Conservation (phyloP, 106 monocot species). For the Phalaenopsis equestris region DNA sequence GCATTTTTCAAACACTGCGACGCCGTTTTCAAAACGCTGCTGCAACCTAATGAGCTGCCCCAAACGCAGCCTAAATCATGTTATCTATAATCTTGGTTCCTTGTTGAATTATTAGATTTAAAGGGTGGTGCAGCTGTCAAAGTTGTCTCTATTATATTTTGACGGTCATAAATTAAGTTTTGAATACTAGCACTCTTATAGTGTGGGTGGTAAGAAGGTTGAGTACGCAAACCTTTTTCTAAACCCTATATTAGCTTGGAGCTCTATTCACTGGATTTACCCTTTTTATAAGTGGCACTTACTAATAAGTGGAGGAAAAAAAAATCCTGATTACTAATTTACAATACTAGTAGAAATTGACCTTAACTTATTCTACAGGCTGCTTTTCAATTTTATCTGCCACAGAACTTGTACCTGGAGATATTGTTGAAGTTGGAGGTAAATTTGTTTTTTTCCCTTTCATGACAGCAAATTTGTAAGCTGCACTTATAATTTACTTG, state of each 20-base stretch:
- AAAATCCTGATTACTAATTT: background rate
- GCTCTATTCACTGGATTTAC: background rate
- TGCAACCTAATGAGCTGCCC: no score
- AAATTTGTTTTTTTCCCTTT: slow-evolving; percentile 3
- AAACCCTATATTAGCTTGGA: background rate
- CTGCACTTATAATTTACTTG: background rate
- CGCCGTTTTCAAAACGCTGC: no score
- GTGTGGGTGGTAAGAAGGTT: no score
- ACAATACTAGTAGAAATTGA: background rate
- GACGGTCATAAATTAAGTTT: background rate
- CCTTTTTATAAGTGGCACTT: background rate
- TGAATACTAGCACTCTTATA: no score
- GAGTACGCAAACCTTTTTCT: background rate
- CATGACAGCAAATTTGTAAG: background rate
- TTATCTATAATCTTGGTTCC: background rate
- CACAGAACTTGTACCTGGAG: slow-evolving; percentile 93
- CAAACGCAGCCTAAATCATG: background rate
- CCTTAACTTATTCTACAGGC: slow-evolving; percentile 37
- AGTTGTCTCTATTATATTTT: background rate
- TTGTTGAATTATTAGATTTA: background rate
- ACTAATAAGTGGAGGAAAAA: background rate
- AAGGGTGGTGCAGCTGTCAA: background rate
- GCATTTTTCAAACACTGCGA: no score
- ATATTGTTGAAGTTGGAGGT: slow-evolving; percentile 99
- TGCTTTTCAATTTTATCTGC: slow-evolving; percentile 96